These are phyloP conservation scores for Ascochyta clinopodiicola DNA, from an alignment of 2,329 filamentous ascomycete genomes.

Conservation along the genomic window DNA sequence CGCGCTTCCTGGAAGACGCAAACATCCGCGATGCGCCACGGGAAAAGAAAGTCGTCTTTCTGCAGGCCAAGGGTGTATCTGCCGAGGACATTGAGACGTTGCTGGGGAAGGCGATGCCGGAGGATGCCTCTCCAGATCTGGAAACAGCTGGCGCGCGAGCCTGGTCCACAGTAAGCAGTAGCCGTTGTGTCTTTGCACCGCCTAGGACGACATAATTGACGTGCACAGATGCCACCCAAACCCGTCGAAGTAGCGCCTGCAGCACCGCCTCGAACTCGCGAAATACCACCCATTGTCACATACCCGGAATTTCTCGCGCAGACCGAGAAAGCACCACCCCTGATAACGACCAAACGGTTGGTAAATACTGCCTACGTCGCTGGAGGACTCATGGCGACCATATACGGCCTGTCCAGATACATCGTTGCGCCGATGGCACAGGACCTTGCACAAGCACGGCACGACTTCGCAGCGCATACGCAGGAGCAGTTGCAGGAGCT, in stretches of 20 bases:
- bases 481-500: slow-evolving; percentile 60
- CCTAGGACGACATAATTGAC: slow-evolving; percentile 13
- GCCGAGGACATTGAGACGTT: slow-evolving; percentile 72
- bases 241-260: slow-evolving; percentile 17
- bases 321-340: slow-evolving; percentile 63
- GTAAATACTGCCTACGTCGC: slow-evolving; percentile 64
- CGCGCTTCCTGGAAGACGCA: slow-evolving; percentile 77
- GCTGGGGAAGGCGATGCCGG: slow-evolving; percentile 51
- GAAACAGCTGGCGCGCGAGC: slow-evolving; percentile 33
- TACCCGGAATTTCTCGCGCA: slow-evolving; percentile 71
- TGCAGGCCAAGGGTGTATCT: slow-evolving; percentile 76
- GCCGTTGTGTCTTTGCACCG: background rate
- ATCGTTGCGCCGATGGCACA: slow-evolving; percentile 69
- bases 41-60: slow-evolving; percentile 77
- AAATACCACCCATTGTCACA: slow-evolving; percentile 68
- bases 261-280: slow-evolving; percentile 40
- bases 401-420: slow-evolving; percentile 75
- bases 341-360: slow-evolving; percentile 63
- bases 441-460: slow-evolving; percentile 60
- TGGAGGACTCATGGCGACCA: slow-evolving; percentile 60
- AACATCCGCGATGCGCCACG: slow-evolving; percentile 71
- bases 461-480: slow-evolving; percentile 62
- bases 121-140: slow-evolving; percentile 22
- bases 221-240: slow-evolving; percentile 25
- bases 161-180: slow-evolving; percentile 37